Conservation (phyloP, 1,284 basidiomycete genomes). For the Heterobasidion irregulare region DNA sequence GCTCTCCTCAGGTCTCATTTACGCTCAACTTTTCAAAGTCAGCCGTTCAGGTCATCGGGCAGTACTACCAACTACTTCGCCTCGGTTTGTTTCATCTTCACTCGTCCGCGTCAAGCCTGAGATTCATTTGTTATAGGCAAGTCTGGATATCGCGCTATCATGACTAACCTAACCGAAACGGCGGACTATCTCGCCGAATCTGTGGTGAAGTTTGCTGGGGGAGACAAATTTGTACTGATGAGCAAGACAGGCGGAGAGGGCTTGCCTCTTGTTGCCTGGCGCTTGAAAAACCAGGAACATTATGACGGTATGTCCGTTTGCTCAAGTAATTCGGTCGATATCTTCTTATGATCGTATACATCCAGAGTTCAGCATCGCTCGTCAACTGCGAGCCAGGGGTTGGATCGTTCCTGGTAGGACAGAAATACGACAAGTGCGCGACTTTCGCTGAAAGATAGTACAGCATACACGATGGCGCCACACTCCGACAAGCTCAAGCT, state of each 20-base stretch:
- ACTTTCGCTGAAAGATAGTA: neutral
- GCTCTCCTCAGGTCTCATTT: constrained; percentile 50
- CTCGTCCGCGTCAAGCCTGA: neutral
- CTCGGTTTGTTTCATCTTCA: neutral
- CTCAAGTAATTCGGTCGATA: neutral
- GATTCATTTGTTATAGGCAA: neutral
- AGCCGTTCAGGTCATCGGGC: constrained; percentile 54
- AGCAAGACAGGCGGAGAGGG: neutral
- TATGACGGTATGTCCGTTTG: neutral
- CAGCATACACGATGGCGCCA: neutral
- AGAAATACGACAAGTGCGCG: neutral
- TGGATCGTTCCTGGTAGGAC: neutral
- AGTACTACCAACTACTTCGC: constrained; percentile 17
- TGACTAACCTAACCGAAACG: neutral
- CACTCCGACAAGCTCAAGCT: neutral
- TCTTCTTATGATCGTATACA: neutral
- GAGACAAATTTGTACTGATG: neutral
- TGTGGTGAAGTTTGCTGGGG: neutral
- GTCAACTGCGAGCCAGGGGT: neutral
- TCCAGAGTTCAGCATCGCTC: neutral
- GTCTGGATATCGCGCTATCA: neutral
- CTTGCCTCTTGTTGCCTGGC: neutral
- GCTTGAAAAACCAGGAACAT: neutral
- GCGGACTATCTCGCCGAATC: neutral
- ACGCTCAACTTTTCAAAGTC: constrained; percentile 61